Percentiles rank a stretch among this genome's conserved stretches.
Evolutionary conservation across 257 asterid genomes (phyloP).

Genomic region (Solanum boliviense): DNA sequence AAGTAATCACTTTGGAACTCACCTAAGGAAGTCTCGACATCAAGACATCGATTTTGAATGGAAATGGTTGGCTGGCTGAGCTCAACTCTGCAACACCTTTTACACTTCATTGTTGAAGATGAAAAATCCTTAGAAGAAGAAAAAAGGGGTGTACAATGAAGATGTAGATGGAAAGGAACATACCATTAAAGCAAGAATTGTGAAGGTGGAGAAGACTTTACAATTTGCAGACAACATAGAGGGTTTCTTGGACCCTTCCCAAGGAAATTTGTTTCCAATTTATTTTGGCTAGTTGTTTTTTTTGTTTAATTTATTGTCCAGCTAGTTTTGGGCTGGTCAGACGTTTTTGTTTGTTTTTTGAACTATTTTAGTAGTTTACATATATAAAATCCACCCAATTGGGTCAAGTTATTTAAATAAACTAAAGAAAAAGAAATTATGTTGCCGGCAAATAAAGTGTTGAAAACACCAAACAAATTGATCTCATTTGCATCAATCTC

Average conservation of each 20-base stretch:
- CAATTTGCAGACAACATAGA: neutral
- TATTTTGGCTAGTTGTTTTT: too few species aligned
- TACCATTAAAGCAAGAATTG: neutral
- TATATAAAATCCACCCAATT: neutral
- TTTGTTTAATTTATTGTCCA: neutral
- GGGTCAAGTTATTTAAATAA: neutral
- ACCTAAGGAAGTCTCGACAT: too few species aligned
- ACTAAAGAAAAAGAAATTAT: too few species aligned
- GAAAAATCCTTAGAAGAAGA: neutral
- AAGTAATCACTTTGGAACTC: too few species aligned
- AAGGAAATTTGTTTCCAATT: neutral
- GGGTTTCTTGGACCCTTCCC: neutral
- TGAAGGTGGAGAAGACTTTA: neutral
- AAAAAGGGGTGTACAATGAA: neutral
- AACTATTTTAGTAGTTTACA: neutral
- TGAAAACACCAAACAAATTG: too few species aligned
- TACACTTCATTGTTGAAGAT: neutral
- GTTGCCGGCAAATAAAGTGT: too few species aligned
- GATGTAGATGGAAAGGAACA: neutral
- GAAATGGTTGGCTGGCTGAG: too few species aligned
- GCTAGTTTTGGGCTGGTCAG: neutral
- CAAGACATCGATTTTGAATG: too few species aligned
- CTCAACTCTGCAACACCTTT: neutral
- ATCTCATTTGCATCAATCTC: too few species aligned
- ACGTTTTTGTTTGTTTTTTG: neutral